Base-by-base conservation (phyloP, 2,329 filamentous ascomycete genomes). In the Mariannaea sp. region DNA sequence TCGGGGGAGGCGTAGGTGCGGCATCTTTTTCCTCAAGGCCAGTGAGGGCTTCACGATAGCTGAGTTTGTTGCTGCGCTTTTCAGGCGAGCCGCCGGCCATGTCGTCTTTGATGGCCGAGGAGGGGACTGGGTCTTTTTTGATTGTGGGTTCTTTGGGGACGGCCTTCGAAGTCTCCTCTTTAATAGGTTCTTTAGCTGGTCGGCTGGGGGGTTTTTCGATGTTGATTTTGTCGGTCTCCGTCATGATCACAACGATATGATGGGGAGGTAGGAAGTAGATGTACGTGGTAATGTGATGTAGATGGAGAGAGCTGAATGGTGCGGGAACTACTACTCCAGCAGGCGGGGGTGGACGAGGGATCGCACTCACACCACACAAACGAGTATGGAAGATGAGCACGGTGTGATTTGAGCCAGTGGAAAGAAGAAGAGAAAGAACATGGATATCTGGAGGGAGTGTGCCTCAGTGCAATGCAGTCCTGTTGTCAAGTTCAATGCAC, bases 81-180 rank as follows among this genome's bases (percentile, higher is more conserved):
- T 60, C 52, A 16, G 58, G 56, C 27, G 59, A 55, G 14, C 58
- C 55, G 20, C 35, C 47, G n/a, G 56, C 42, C 59, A 60, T 62
- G 14, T 56, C 47, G 39, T 35, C 29, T 13, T 54, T 22, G 36
- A 27, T 16, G n/a, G 14, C 20, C 7, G 38, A 33, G 5, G 20
- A 12, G 14, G 48, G 19, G 7, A 35, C 7, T 30, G 24, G 12
- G 39, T 29, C 36, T 30, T 16, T 42, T n/a, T 51, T 33, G 7
- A 7, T 22, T 13, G 10, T 48, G 12, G 39, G 9, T 12, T 45
- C 43, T 12, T 45, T 41, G 4, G 14, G 5, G 5, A 5, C 19
- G 9, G 36, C 7, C 12, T 47, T 35, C n/a, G 39, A 3, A 5
- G 36, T 43, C 9, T 33, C 35, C 13, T 26, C 27, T 16, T 56